Conservation (phyloP, 768 basidiomycete species). For the Boletus rufocinnamomeus region DNA sequence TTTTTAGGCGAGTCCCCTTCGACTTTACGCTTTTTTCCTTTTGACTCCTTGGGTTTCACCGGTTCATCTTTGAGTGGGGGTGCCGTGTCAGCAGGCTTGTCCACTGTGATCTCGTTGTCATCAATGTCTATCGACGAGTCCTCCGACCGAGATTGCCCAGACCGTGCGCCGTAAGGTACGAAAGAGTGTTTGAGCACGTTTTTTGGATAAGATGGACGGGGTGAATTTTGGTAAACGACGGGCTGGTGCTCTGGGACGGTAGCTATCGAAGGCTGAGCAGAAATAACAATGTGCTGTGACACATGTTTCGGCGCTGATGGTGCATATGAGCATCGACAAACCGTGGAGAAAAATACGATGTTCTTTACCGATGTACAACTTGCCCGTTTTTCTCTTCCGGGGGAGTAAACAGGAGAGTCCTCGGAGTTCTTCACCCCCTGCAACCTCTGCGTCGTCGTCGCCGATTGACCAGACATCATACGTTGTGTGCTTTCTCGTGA, state of each 20-base stretch:
- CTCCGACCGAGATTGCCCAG: background rate
- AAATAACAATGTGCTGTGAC: slow-evolving; percentile 57
- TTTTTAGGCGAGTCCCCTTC: slow-evolving; percentile 50
- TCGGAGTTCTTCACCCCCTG: slow-evolving; percentile 66
- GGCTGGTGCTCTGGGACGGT: slow-evolving; percentile 19
- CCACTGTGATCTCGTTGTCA: slow-evolving; percentile 28
- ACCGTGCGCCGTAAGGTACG: slow-evolving; percentile 58
- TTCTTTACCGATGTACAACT: slow-evolving; percentile 54
- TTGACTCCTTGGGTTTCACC: slow-evolving; percentile 28
- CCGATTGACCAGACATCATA: slow-evolving; percentile 72
- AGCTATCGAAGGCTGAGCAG: slow-evolving; percentile 46
- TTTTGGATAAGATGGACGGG: slow-evolving; percentile 57
- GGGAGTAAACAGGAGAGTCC: slow-evolving; percentile 65
- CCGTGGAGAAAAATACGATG: background rate
- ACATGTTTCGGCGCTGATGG: slow-evolving; percentile 58
- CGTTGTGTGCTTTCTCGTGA: slow-evolving; percentile 53
- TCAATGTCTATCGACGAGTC: slow-evolving; percentile 27
- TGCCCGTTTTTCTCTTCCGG: slow-evolving; percentile 58
- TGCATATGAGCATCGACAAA: slow-evolving; percentile 41
- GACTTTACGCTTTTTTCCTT: slow-evolving; percentile 49
- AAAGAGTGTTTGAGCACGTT: slow-evolving; percentile 66
- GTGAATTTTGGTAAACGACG: slow-evolving; percentile 47
- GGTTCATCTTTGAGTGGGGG: background rate
- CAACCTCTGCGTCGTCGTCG: slow-evolving; percentile 34
- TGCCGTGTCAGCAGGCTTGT: slow-evolving; percentile 12